Evolutionary conservation across 306 rosid genomes (phyloP).

Genomic region (Argentina anserina): DNA sequence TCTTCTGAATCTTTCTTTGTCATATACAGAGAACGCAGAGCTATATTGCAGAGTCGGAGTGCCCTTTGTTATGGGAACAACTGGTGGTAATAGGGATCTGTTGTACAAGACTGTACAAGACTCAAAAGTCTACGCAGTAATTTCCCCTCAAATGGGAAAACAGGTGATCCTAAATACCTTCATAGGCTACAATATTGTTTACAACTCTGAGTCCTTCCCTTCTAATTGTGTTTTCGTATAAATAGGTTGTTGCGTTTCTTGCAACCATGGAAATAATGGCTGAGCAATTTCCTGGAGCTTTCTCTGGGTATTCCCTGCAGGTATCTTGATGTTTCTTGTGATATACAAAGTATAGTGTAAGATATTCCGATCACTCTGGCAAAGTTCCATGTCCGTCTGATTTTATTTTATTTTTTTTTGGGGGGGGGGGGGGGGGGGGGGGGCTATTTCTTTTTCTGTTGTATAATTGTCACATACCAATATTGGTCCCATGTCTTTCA

Average conservation of each 20-base stretch:
- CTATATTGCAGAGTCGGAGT: constrained; percentile 78
- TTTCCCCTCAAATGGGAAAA: constrained; percentile 98
- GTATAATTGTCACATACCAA: no score
- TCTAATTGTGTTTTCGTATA: constrained; percentile 20
- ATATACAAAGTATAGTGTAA: not conserved
- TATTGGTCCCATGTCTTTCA: not conserved
- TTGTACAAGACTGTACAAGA: constrained; percentile 69
- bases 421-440: no score
- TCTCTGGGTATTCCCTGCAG: constrained; percentile 86
- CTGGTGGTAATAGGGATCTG: constrained; percentile 80
- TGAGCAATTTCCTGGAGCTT: constrained; percentile 94
- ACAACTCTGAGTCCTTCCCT: constrained; percentile 11
- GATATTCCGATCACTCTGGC: not conserved
- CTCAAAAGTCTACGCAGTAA: constrained; percentile 69
- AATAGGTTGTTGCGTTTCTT: constrained; percentile 79
- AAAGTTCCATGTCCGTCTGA: not conserved
- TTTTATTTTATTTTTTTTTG: not conserved
- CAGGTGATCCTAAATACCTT: constrained; percentile 42
- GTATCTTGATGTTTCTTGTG: constrained; percentile 32
- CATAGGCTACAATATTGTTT: not conserved
- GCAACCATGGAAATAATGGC: constrained; percentile 97
- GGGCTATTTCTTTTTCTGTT: not conserved
- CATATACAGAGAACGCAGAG: constrained; percentile 68
- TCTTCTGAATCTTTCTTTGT: not conserved
- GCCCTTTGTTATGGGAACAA: constrained; percentile 96